These are phyloP conservation scores for Galeopsis tetrahit DNA, from an alignment of 257 asterid genomes.

Conservation along the genomic window DNA sequence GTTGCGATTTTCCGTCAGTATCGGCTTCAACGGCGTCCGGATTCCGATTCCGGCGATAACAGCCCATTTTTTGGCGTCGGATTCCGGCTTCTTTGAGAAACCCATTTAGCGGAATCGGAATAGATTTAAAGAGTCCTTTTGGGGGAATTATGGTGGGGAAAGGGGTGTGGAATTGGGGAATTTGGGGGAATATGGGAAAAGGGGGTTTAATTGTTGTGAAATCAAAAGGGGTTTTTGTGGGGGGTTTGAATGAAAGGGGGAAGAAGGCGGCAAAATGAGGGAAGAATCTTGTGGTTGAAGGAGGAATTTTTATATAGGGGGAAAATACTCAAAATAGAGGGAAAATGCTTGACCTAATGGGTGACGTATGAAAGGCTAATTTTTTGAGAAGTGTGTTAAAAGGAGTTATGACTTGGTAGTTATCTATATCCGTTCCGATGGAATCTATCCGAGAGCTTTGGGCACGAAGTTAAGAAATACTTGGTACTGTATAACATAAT, in stretches of 20 bases:
- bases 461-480: no score
- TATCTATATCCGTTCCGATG: not conserved
- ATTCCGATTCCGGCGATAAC: slow-evolving; percentile 64
- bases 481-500: no score
- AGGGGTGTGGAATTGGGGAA: slow-evolving; percentile 6
- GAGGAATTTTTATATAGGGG: slow-evolving; percentile 27
- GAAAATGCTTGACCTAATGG: slow-evolving; percentile 32
- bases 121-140: slow-evolving; percentile 19
- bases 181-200: slow-evolving; percentile 40
- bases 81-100: slow-evolving; percentile 60
- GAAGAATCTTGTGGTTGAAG: slow-evolving; percentile 25
- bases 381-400: slow-evolving; percentile 11
- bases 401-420: not conserved
- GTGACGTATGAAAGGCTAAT: slow-evolving; percentile 6
- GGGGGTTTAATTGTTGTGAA: slow-evolving; percentile 32
- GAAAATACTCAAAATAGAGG: slow-evolving; percentile 10
- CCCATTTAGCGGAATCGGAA: slow-evolving; percentile 44
- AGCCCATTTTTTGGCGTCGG: slow-evolving; percentile 59
- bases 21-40: slow-evolving; percentile 59
- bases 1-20: slow-evolving; percentile 42
- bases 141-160: slow-evolving; percentile 15
- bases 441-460: no score
- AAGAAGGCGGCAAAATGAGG: slow-evolving; percentile 69
- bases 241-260: slow-evolving; percentile 35
- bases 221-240: slow-evolving; percentile 24